Evolutionary conservation across 2,329 filamentous ascomycete genomes (phyloP).

Genomic region (Verticillium zaregamsianum): DNA sequence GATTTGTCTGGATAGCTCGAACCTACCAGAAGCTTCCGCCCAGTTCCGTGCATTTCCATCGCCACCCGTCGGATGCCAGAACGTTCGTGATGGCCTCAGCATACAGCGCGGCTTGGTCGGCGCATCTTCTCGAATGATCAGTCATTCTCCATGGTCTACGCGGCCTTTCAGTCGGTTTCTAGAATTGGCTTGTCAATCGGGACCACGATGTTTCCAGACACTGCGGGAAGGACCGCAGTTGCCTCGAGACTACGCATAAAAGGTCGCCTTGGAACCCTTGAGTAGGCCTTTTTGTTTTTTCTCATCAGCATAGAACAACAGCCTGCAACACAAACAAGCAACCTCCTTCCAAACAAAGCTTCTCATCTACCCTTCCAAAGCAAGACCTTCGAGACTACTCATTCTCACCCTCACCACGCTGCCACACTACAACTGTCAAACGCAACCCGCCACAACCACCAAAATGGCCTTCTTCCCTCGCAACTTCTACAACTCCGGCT

Average conservation of each 20-base stretch:
- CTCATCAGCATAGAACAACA: conserved; percentile 20
- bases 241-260: conserved; percentile 23
- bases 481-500: conserved; percentile 46
- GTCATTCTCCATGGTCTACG: background rate
- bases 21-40: background rate
- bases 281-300: conserved; percentile 4
- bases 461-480: conserved; percentile 60
- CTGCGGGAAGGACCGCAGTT: conserved; percentile 15
- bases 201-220: conserved; percentile 19
- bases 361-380: conserved; percentile 8
- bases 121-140: background rate
- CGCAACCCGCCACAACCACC: conserved; percentile 10
- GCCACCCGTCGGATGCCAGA: background rate
- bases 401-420: background rate
- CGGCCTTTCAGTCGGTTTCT: conserved; percentile 7
- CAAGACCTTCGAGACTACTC: too few relatives aligned
- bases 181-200: conserved; percentile 9
- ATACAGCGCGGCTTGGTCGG: background rate
- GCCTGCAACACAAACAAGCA: background rate
- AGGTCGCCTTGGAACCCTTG: conserved; percentile 12
- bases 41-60: background rate
- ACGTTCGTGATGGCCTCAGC: background rate
- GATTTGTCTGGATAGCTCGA: too few relatives aligned
- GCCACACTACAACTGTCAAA: background rate
- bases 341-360: conserved; percentile 6